These are phyloP conservation scores for Chytriomyces confervae DNA, from an alignment of 192 early-diverging fungal genomes.

Conservation along the genomic window DNA sequence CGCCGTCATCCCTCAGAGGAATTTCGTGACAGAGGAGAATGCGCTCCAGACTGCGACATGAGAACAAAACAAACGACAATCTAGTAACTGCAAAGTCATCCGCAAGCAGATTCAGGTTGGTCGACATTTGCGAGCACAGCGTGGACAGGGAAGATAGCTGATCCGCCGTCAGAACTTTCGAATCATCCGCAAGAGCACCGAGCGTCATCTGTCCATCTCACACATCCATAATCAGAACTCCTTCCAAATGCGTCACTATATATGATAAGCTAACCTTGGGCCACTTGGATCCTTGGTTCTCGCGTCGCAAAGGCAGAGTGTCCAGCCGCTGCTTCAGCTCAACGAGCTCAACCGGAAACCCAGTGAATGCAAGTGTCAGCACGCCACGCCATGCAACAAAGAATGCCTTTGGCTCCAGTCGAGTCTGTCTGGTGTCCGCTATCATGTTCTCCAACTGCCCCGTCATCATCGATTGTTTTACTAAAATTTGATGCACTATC, in stretches of 20 bases:
- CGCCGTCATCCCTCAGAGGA: not conserved
- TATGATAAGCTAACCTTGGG: slow-evolving; percentile 11
- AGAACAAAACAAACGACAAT: slow-evolving; percentile 17
- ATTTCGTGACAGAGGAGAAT: slow-evolving; percentile 14
- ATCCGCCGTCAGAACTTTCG: slow-evolving; percentile 13
- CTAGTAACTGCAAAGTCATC: slow-evolving; percentile 20
- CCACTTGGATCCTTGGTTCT: slow-evolving; percentile 30
- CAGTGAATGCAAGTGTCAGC: slow-evolving; percentile 23
- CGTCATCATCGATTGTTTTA: no score
- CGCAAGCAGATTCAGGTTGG: slow-evolving; percentile 2
- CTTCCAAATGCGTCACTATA: no score
- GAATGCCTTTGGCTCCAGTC: slow-evolving; percentile 17
- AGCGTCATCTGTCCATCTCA: slow-evolving; percentile 15
- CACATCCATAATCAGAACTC: not conserved
- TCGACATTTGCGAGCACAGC: slow-evolving; percentile 20
- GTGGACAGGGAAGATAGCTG: not conserved
- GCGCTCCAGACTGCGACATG: slow-evolving; percentile 3
- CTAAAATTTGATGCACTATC: no score
- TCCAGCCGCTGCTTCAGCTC: slow-evolving; percentile 15
- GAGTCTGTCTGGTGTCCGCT: not conserved
- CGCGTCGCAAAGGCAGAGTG: not conserved
- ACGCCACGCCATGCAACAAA: slow-evolving; percentile 35
- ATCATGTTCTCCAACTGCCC: no score
- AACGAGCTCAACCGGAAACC: slow-evolving; percentile 23
- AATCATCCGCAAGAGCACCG: not conserved